Evolutionary conservation across 495 filamentous ascomycete genomes (phyloP), one percentile per base, ranked within the genome.

Genomic region (Aspergillus baeticus): DNA sequence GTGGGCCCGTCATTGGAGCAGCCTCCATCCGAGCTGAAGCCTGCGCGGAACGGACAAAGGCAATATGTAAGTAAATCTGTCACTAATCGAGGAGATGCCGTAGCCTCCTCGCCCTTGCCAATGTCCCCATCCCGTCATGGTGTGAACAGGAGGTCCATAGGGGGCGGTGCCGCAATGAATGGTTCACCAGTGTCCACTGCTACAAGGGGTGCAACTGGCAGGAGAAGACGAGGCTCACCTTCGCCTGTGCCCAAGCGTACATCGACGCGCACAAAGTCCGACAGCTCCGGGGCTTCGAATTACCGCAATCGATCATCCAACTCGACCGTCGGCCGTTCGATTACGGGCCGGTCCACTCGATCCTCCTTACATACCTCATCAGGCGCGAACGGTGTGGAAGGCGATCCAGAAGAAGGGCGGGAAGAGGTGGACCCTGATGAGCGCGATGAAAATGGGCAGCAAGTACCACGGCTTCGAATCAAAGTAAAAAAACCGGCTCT

Each of bases 1-100:
- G 70, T 75, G 26, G 70, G 89, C 17, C 88, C 88, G n/a, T 58
- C 87, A n/a, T n/a, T n/a, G 31, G 87, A 90, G 57, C 84, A 90
- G 61, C 79, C 87, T 33, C 77, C 72, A 26, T 81, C 83, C 23
- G 82, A 83, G 31, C 95, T 88, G 69, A 77, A 82, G 62, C 73
- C 74, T 45, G 82, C 79, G 48, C 79, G 83, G 55, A 77, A 73
- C 15, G 66, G 68, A 34, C 71, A 69, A 41, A 68, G 69, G 44
- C 61, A 63, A 11, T 51, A 61, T 51, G 46, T 57, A 50, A 63
- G 51, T 15, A 74, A 69, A 54, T 65, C 57, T 33, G 13, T 49
- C 42, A 63, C 63, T 11, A 50, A 47, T 50, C 54, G 63, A 44
- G 53, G 51, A n/a, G 70, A 67, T 39, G 56, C 67, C 5, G 61